Percentiles rank a stretch among this genome's conserved stretches.
Evolutionary conservation across 2,329 filamentous ascomycete species (phyloP).

Genomic region (Mycogone perniciosa): DNA sequence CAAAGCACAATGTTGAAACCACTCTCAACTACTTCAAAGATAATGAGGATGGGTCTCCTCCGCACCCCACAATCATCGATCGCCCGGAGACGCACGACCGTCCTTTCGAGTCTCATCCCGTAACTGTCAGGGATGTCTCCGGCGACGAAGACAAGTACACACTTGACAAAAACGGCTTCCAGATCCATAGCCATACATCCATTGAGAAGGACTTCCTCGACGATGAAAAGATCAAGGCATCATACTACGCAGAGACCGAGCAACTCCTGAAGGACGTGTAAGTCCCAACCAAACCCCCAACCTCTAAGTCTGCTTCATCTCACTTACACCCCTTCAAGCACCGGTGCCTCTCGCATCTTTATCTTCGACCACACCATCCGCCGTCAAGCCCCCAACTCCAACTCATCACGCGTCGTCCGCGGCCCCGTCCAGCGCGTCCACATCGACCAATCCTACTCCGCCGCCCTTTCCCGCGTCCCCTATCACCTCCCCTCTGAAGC

Average conservation of each 20-base stretch:
- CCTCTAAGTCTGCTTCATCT: not conserved
- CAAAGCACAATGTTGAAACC: conserved; percentile 27
- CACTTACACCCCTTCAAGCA: conserved; percentile 32
- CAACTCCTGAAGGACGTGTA: conserved; percentile 55
- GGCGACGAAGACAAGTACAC: conserved; percentile 30
- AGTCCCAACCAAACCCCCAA: conserved; percentile 14
- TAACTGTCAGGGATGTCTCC: conserved; percentile 30
- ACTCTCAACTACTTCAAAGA: conserved; percentile 34
- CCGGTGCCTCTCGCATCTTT: conserved; percentile 48
- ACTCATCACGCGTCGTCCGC: conserved; percentile 38
- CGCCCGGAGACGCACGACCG: conserved; percentile 29
- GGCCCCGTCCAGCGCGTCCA: conserved; percentile 41
- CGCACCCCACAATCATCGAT: conserved; percentile 29
- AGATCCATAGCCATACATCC: conserved; percentile 24
- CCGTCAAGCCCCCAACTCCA: conserved; percentile 32
- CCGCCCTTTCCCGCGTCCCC: conserved; percentile 36
- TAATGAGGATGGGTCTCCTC: conserved; percentile 36
- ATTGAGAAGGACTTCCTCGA: conserved; percentile 38
- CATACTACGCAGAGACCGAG: conserved; percentile 70
- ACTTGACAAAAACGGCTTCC: conserved; percentile 35
- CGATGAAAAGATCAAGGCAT: conserved; percentile 54
- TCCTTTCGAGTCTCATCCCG: conserved; percentile 21
- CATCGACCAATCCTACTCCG: conserved; percentile 50
- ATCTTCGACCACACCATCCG: conserved; percentile 59
- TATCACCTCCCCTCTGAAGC: conserved; percentile 37